These are phyloP conservation scores for Bretschneidera sinensis DNA, from an alignment of 345 rosid species.

Conservation along the genomic window DNA sequence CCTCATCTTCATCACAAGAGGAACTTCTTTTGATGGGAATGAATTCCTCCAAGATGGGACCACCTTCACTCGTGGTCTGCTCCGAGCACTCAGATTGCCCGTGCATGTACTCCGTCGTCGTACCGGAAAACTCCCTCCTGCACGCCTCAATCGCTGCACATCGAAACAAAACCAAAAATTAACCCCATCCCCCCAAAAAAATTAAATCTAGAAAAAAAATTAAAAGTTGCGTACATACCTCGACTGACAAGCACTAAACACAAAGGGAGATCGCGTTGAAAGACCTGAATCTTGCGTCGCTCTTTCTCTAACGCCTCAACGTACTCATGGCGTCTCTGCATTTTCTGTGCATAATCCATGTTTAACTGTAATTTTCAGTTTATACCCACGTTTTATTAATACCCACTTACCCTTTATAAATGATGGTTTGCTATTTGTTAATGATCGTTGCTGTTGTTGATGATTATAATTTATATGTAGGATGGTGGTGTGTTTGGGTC, in stretches of 20 bases:
- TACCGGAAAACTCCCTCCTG: conserved; percentile 62
- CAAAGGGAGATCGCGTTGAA: conserved; percentile 91
- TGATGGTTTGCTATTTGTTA: not conserved
- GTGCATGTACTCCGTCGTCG: conserved; percentile 44
- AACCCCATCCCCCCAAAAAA: too few relatives aligned
- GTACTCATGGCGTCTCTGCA: conserved; percentile 52
- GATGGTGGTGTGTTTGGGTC: not conserved
- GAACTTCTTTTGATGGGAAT: conserved; percentile 58
- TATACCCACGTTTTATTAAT: not conserved
- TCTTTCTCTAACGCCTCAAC: conserved; percentile 80
- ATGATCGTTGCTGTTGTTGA: not conserved
- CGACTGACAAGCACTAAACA: conserved; percentile 86
- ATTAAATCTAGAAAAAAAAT: not conserved
- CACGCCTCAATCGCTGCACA: conserved; percentile 80
- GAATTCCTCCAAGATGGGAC: conserved; percentile 74
- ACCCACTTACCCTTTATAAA: not conserved
- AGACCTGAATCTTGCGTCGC: conserved; percentile 82
- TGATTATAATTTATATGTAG: not conserved
- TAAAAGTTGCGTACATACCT: conserved; percentile 38
- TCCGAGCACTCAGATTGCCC: conserved; percentile 83
- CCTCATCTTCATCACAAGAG: conserved; percentile 36
- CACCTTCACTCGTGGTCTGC: conserved; percentile 69
- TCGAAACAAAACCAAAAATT: conserved; percentile 1
- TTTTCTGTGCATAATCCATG: conserved; percentile 49
- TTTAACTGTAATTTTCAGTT: not conserved